Conservation (phyloP, 2,329 filamentous ascomycete genomes). For the Teratosphaeria zuluensis region DNA sequence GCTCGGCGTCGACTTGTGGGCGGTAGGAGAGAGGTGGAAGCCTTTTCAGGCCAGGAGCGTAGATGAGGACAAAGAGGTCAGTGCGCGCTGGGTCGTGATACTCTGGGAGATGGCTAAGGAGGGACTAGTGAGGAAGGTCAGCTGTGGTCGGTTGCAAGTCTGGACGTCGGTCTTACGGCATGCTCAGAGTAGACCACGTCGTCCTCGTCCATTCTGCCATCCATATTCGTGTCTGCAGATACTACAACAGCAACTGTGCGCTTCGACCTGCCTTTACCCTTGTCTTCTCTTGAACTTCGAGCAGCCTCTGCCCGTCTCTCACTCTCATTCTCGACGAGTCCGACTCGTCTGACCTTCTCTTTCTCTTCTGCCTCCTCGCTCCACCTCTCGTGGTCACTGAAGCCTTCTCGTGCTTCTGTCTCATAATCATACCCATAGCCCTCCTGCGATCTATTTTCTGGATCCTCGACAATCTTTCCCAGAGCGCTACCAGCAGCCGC, state of each 20-base stretch:
- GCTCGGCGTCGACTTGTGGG: conserved; percentile 36
- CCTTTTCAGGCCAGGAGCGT: conserved; percentile 61
- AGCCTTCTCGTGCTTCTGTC: conserved; percentile 19
- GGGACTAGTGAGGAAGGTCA: conserved; percentile 33
- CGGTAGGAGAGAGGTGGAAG: conserved; percentile 35
- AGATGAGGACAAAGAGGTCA: conserved; percentile 81
- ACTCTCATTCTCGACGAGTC: conserved; percentile 16
- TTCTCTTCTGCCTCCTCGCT: conserved; percentile 76
- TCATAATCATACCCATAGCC: conserved; percentile 11
- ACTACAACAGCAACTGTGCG: conserved; percentile 84
- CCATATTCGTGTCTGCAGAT: conserved; percentile 60
- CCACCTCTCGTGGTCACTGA: conserved; percentile 75
- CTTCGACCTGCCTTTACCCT: conserved; percentile 23
- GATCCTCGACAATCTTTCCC: conserved; percentile 76
- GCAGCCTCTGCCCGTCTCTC: conserved; percentile 13
- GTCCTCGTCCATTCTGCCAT: conserved; percentile 44
- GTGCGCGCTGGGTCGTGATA: conserved; percentile 62
- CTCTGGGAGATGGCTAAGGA: conserved; percentile 79
- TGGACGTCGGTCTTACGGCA: conserved; percentile 5
- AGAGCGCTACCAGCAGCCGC: conserved; percentile 75
- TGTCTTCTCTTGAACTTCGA: conserved; percentile 9
- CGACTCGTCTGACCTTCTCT: conserved; percentile 9
- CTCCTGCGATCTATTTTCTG: conserved; percentile 41
- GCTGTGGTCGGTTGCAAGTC: not conserved
- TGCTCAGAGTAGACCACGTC: conserved; percentile 8